Percentiles rank a stretch among this genome's conserved stretches.
Conservation (phyloP, 441 rosid species). For the Theobroma grandiflorum region DNA sequence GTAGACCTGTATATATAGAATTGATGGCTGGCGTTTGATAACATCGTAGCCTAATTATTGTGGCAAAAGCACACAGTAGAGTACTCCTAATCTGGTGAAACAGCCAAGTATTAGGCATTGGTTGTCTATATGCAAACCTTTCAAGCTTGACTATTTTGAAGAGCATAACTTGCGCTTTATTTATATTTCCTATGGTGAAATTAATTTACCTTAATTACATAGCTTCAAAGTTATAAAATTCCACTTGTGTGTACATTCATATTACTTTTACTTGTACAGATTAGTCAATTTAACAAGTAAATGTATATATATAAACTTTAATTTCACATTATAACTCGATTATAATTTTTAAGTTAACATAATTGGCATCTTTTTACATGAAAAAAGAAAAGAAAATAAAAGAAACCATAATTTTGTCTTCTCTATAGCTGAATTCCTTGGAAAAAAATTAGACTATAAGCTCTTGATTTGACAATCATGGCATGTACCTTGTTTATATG, state of each 20-base stretch:
- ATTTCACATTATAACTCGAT: too few species aligned
- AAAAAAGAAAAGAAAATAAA: not conserved
- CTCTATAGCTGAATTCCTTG: not conserved
- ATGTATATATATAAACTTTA: too few species aligned
- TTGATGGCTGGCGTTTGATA: not conserved
- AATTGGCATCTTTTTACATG: not conserved
- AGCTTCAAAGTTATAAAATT: not conserved
- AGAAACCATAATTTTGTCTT: not conserved
- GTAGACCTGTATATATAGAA: not conserved
- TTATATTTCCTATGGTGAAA: too few species aligned
- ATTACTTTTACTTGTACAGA: not conserved
- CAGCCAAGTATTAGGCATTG: not conserved
- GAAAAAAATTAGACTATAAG: not conserved
- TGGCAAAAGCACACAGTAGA: not conserved
- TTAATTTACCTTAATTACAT: not conserved
- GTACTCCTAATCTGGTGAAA: not conserved
- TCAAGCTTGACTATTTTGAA: not conserved
- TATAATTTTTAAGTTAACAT: not conserved
- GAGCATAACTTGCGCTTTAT: too few species aligned
- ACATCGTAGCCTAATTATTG: too few species aligned
- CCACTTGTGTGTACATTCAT: not conserved
- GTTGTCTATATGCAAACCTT: not conserved
- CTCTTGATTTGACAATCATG: not conserved
- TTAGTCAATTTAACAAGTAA: too few species aligned
- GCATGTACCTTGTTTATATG: not conserved